Evolutionary conservation across 1,139 yeast genomes (phyloP).

Genomic region (Kluyveromyces sp.): DNA sequence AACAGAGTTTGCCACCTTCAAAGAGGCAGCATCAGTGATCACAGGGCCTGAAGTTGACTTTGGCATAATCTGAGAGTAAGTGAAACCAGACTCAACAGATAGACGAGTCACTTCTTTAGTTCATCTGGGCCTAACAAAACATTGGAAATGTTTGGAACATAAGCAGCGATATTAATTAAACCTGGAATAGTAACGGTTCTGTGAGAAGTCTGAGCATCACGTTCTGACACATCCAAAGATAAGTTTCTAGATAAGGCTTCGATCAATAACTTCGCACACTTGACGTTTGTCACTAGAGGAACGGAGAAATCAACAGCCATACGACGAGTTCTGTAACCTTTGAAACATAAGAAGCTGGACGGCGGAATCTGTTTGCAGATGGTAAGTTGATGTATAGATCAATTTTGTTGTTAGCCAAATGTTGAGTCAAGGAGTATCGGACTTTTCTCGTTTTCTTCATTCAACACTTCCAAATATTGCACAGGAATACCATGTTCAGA

Average conservation of each 20-base stretch:
- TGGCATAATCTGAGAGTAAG: slow-evolving; percentile 77
- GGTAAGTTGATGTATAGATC: slow-evolving; percentile 96
- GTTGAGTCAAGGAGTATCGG: slow-evolving; percentile 95
- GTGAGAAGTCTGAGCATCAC: slow-evolving; percentile 90
- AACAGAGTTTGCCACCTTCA: slow-evolving; percentile 54
- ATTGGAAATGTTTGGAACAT: slow-evolving; percentile 61
- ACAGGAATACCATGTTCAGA: slow-evolving; percentile 93
- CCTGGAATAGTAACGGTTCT: slow-evolving; percentile 80
- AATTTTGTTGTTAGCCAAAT: slow-evolving; percentile 91
- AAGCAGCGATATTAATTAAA: slow-evolving; percentile 71
- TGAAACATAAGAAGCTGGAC: slow-evolving; percentile 97
- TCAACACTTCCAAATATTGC: slow-evolving; percentile 84
- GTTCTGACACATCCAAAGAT: slow-evolving; percentile 58
- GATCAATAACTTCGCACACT: slow-evolving; percentile 90
- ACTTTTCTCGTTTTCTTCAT: slow-evolving; percentile 67
- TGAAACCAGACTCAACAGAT: slow-evolving; percentile 80
- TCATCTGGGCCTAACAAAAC: slow-evolving; percentile 38
- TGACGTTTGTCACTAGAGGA: slow-evolving; percentile 95
- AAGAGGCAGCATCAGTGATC: slow-evolving; percentile 56
- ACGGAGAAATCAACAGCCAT: slow-evolving; percentile 99
- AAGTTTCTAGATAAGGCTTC: slow-evolving; percentile 80
- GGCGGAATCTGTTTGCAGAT: slow-evolving; percentile 92
- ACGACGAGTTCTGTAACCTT: slow-evolving; percentile 97
- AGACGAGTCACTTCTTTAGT: slow-evolving; percentile 62
- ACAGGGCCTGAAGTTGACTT: slow-evolving; percentile 56